Percentiles rank a stretch among this genome's conserved stretches.
phyloP scores from a whole-genome alignment of 805 yeast species.

The Starmerella vitae region DNA sequence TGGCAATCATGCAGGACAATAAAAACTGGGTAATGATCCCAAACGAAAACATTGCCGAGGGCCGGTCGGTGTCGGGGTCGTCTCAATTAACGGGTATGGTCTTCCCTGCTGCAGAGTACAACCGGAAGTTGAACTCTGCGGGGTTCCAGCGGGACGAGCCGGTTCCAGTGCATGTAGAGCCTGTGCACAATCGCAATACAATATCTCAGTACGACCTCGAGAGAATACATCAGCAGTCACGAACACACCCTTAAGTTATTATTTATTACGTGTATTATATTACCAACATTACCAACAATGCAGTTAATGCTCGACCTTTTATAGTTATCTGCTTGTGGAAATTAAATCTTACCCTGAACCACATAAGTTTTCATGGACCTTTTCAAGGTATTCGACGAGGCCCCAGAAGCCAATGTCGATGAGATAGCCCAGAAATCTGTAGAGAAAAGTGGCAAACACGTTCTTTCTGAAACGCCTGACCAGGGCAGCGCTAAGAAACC shows the following conservation, averaged over 20 bases:
- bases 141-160: constrained; percentile 23
- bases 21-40: constrained; percentile 14
- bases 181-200: constrained; percentile 4
- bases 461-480: not conserved
- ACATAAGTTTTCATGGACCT: constrained; percentile 18
- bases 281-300: too few relatives aligned
- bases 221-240: constrained; percentile 2
- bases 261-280: too few relatives aligned
- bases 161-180: constrained; percentile 10
- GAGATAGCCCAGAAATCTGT: constrained; percentile 1
- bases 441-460: not conserved
- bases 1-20: constrained; percentile 1
- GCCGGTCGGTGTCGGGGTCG: constrained; percentile 21
- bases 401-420: constrained; percentile 9
- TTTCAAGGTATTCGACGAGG: constrained; percentile 21
- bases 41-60: constrained; percentile 15
- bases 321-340: too few relatives aligned
- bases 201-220: constrained; percentile 17
- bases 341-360: too few relatives aligned
- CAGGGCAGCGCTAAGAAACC: constrained; percentile 5
- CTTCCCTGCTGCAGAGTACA: constrained; percentile 23
- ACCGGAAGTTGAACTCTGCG: constrained; percentile 20
- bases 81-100: constrained; percentile 18
- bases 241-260: not conserved
- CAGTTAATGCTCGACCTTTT: too few relatives aligned